phyloP scores from a whole-genome alignment of 2,329 filamentous ascomycete genomes.

The Cytospora piceicola region DNA sequence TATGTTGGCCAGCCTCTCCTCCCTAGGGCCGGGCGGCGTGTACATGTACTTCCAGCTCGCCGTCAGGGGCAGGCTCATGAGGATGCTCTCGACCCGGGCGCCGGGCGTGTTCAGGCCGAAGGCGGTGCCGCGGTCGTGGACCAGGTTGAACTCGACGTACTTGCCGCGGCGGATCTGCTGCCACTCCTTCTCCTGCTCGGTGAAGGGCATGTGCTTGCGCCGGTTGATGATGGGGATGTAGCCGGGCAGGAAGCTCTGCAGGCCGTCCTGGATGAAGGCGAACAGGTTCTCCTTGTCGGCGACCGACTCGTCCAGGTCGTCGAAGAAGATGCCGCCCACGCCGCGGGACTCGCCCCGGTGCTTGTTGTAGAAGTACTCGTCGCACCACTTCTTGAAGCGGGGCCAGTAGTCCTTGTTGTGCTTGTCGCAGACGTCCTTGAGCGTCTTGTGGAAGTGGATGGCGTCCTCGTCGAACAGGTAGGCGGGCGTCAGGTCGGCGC shows the following conservation, averaged over 20 bases:
- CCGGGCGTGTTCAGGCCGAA: conserved; percentile 94
- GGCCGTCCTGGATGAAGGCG: conserved; percentile 82
- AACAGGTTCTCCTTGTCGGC: conserved; percentile 90
- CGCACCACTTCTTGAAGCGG: conserved; percentile 97
- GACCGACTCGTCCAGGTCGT: conserved; percentile 87
- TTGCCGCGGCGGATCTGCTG: conserved; percentile 92
- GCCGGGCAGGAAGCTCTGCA: conserved; percentile 84
- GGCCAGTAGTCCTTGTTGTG: conserved; percentile 93
- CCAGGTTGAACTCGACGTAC: conserved; percentile 98
- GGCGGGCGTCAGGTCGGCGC: conserved; percentile 87
- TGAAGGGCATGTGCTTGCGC: conserved; percentile 91
- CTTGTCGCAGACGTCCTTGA: conserved; percentile 91
- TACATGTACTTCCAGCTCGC: conserved; percentile 98
- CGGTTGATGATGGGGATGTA: conserved; percentile 88
- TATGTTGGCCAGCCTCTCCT: conserved; percentile 79
- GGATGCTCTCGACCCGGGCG: conserved; percentile 89
- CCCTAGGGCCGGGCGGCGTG: conserved; percentile 73
- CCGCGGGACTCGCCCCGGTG: conserved; percentile 87
- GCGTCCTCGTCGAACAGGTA: conserved; percentile 98
- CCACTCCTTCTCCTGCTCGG: conserved; percentile 87
- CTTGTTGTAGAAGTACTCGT: conserved; percentile 94
- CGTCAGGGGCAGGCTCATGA: conserved; percentile 95
- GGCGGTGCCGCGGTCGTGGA: conserved; percentile 92
- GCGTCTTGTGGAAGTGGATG: conserved; percentile 91
- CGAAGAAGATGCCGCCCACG: conserved; percentile 97